These are phyloP conservation scores for Guyanaporus albipodus DNA, from an alignment of 768 basidiomycete species.

Conservation along the genomic window DNA sequence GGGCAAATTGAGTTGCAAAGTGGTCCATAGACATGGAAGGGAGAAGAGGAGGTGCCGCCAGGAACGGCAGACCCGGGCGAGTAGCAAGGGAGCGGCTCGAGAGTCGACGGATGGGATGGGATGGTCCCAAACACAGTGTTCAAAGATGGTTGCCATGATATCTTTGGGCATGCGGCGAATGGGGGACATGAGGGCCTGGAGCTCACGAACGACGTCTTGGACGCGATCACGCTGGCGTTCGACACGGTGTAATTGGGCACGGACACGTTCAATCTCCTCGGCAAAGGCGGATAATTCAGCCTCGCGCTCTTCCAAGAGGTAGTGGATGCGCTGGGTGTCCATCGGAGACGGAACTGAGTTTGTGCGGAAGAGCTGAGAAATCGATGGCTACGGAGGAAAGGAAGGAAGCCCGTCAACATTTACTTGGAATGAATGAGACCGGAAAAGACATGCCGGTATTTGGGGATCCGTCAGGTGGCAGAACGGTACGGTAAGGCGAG, in stretches of 20 bases:
- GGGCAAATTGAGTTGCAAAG: conserved; percentile 24
- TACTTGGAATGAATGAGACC: background rate
- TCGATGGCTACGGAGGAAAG: conserved; percentile 17
- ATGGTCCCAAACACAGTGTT: conserved; percentile 18
- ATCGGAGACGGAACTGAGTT: conserved; percentile 26
- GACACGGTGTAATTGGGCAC: conserved; percentile 17
- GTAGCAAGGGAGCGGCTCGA: conserved; percentile 19
- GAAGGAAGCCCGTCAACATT: background rate
- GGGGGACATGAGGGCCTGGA: conserved; percentile 28
- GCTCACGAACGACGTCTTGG: conserved; percentile 18
- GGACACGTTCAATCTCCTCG: conserved; percentile 20
- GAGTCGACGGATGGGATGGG: conserved; percentile 10
- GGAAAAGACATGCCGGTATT: conserved; percentile 23
- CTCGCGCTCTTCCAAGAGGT: conserved; percentile 17
- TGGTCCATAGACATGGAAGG: conserved; percentile 25
- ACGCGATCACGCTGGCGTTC: conserved; percentile 13
- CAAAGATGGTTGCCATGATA: conserved; percentile 27
- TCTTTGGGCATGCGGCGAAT: conserved; percentile 31
- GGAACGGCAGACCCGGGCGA: conserved; percentile 29
- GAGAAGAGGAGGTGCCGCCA: conserved; percentile 30
- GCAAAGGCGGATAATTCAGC: conserved; percentile 10
- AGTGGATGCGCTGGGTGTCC: conserved; percentile 17
- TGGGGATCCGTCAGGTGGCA: conserved; percentile 12
- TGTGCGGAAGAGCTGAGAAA: conserved; percentile 26
- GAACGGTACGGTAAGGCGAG: background rate